Conservation (phyloP, 164 flowering plant species). For the Litsea cubeba region DNA sequence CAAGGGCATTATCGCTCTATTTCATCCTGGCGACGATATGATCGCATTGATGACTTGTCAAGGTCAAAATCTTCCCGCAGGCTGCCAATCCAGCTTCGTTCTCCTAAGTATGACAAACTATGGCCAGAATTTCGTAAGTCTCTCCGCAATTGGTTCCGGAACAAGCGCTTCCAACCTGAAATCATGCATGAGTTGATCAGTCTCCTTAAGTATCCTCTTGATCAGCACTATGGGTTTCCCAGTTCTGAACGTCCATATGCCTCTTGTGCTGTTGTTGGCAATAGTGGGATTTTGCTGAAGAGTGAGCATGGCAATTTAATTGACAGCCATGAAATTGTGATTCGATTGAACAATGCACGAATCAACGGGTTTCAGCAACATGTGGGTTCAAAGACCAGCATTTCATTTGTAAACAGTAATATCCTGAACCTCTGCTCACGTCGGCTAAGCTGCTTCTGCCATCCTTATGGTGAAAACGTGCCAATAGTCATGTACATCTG, state of each 20-base stretch:
- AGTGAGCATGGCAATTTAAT: slow-evolving; percentile 53
- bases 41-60: slow-evolving; percentile 15
- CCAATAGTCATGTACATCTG: slow-evolving; percentile 85
- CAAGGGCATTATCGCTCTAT: slow-evolving; percentile 39
- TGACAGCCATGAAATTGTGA: slow-evolving; percentile 81
- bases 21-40: slow-evolving; percentile 39
- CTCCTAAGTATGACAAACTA: slow-evolving; percentile 42
- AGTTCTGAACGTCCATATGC: slow-evolving; percentile 25
- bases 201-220: slow-evolving; percentile 48
- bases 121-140: slow-evolving; percentile 58
- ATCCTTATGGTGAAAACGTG: slow-evolving; percentile 76
- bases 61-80: slow-evolving; percentile 14
- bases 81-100: slow-evolving; percentile 35
- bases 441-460: slow-evolving; percentile 71
- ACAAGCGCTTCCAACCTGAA: slow-evolving; percentile 45
- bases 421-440: slow-evolving; percentile 75
- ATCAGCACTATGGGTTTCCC: slow-evolving; percentile 24
- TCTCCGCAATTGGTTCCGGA: slow-evolving; percentile 59
- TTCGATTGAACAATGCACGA: slow-evolving; percentile 84
- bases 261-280: slow-evolving; percentile 91
- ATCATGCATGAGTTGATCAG: slow-evolving; percentile 53
- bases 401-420: slow-evolving; percentile 30
- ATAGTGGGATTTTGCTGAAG: slow-evolving; percentile 79
- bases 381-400: slow-evolving; percentile 21
- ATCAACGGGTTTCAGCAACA: slow-evolving; percentile 31